Evolutionary conservation across 192 early-diverging fungal species (phyloP).

Genomic region (Backusella circina): DNA sequence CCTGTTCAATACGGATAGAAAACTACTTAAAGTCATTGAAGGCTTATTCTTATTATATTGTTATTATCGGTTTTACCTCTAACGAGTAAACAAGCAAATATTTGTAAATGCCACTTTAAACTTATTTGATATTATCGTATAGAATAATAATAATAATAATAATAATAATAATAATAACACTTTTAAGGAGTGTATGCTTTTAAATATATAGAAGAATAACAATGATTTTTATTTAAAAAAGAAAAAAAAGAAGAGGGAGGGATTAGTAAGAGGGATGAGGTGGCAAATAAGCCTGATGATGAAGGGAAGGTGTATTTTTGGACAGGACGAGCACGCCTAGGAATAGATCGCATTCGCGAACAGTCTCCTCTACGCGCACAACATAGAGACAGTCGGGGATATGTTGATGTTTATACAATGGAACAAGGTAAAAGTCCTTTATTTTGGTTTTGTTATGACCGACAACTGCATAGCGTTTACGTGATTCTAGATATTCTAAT

Average conservation of each 20-base stretch:
- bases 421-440: constrained; percentile 77
- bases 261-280: constrained; percentile 1
- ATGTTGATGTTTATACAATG: constrained; percentile 46
- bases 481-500: constrained; percentile 59
- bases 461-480: constrained; percentile 64
- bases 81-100: neutral
- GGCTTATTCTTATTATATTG: neutral
- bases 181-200: neutral
- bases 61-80: neutral
- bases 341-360: constrained; percentile 43
- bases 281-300: neutral
- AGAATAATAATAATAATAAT: neutral
- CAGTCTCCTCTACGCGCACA: constrained; percentile 38
- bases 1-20: neutral
- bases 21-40: neutral
- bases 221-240: constrained; percentile 10
- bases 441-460: constrained; percentile 58
- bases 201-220: no score
- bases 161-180: neutral
- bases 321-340: constrained; percentile 53
- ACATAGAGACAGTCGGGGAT: constrained; percentile 55
- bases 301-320: neutral
- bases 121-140: neutral
- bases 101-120: neutral
- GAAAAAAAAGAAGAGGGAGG: neutral